Percentiles rank a stretch among this genome's conserved stretches.
Evolutionary conservation across 2,329 filamentous ascomycete species (phyloP).

Genomic region (Lachnellula cervina): DNA sequence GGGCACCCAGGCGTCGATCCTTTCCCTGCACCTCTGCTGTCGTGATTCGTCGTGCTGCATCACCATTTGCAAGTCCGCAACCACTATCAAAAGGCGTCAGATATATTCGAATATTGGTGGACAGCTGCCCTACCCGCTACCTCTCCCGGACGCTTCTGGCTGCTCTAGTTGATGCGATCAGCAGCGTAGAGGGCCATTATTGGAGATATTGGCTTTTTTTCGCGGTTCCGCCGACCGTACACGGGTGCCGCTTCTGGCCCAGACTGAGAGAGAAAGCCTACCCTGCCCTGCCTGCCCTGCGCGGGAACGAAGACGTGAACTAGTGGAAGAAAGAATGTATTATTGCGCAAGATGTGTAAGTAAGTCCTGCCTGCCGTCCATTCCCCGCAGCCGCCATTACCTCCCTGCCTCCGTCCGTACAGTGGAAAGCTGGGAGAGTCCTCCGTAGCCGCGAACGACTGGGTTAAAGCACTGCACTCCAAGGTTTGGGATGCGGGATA

Average conservation of each 20-base stretch:
- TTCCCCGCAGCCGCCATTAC: background rate
- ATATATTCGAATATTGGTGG: constrained; percentile 16
- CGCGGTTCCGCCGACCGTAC: background rate
- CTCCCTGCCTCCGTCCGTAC: too few species aligned
- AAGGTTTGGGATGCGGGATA: background rate
- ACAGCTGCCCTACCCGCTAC: constrained; percentile 1
- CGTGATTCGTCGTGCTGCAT: constrained; percentile 19
- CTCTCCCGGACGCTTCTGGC: background rate
- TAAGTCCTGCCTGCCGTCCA: too few species aligned
- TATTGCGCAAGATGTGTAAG: background rate
- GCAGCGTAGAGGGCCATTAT: background rate
- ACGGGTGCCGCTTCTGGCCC: background rate
- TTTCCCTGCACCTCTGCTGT: constrained; percentile 11
- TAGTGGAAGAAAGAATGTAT: background rate
- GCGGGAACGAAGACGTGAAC: too few species aligned
- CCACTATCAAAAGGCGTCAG: constrained; percentile 7
- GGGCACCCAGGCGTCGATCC: constrained; percentile 23
- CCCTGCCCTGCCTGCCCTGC: too few species aligned
- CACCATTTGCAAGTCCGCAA: constrained; percentile 1
- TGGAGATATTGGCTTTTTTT: background rate
- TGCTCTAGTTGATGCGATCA: constrained; percentile 1
- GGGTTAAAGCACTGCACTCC: background rate
- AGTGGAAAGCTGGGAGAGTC: background rate
- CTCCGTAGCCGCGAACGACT: background rate
- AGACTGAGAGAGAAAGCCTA: background rate